Evolutionary conservation across 176 grass and related monocot species (phyloP), one percentile per base, ranked within the genome.

Genomic region (Oropetium thomaeum): DNA sequence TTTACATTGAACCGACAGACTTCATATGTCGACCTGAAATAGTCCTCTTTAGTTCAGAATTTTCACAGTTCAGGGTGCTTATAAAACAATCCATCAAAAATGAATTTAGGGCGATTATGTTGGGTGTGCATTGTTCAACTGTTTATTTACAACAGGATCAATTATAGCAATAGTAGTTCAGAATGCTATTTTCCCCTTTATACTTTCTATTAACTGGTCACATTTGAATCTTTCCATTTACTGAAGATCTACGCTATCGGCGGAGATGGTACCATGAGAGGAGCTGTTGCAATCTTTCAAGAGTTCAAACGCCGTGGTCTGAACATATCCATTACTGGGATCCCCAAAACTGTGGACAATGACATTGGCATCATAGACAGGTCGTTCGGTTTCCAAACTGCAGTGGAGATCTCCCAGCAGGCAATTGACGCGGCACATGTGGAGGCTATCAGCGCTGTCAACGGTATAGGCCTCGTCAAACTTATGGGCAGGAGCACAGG

Each of bases 301-400:
- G 91, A 92, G 73, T 83, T 94, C 4, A 84, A 88, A 43, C 75
- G 72, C 37, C 86, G 96, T 19, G 86, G 86, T 63, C 16, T 98
- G 75, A 88, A 85, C 54, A 89, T 92, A 34, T 85, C 86, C n/a
- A 76, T 98, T 4, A 84, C 87, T 5, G 96, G 95, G 31, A 89
- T 98, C 53, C 91, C 91, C 0, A 98, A 98, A 75, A 94, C 96
- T 0, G 96, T 95, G 35, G 96, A 94, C 82, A 98, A 98, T 59
- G 96, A 95, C 76, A 92, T 98, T n/a, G 91, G 91, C 72, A 98
- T 98, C 88, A 98, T 98, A 47, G 96, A 94, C 82, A 89, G 72
- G 76, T 92, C 96, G 0, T 94, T 98, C 30, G 96, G 96, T 49
- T 98, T 98, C 58, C 90, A 98, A 53, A 98, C 96, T 4, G 91